phyloP scores from a whole-genome alignment of 2,329 filamentous ascomycete species.

The Colletotrichum destructivum region DNA sequence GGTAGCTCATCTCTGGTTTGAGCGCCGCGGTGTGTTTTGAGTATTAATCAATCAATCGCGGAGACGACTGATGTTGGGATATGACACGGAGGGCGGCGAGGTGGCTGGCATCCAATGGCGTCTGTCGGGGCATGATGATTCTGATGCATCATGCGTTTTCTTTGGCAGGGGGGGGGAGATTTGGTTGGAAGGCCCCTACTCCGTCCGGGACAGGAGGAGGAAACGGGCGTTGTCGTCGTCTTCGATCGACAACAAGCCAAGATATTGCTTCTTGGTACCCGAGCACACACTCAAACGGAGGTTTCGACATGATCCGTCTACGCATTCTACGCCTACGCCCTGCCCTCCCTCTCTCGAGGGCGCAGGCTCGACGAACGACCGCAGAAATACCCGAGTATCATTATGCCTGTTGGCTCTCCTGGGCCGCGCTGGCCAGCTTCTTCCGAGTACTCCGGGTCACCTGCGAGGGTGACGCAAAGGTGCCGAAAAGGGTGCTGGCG shows the following conservation, averaged over 20 bases:
- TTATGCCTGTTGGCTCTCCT: constrained; percentile 7
- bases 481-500: not conserved
- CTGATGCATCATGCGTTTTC: constrained; percentile 35
- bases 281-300: constrained; percentile 21
- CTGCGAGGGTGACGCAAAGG: not conserved
- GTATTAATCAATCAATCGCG: constrained; percentile 42
- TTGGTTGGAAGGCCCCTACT: constrained; percentile 35
- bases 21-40: constrained; percentile 41
- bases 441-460: not conserved
- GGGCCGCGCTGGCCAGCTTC: not conserved
- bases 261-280: constrained; percentile 31
- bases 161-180: constrained; percentile 23
- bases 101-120: constrained; percentile 42
- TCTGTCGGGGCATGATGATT: constrained; percentile 37
- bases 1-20: constrained; percentile 40
- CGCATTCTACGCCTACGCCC: constrained; percentile 40
- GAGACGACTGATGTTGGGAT: constrained; percentile 43
- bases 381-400: constrained; percentile 43
- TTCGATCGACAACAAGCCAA: constrained; percentile 31
- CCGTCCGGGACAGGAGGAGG: constrained; percentile 38
- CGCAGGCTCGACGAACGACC: constrained; percentile 39
- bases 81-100: constrained; percentile 37
- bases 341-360: constrained; percentile 35
- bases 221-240: constrained; percentile 27
- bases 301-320: constrained; percentile 39